Base-by-base conservation (phyloP, 2,329 filamentous ascomycete species). In the Juglanconis oblonga region DNA sequence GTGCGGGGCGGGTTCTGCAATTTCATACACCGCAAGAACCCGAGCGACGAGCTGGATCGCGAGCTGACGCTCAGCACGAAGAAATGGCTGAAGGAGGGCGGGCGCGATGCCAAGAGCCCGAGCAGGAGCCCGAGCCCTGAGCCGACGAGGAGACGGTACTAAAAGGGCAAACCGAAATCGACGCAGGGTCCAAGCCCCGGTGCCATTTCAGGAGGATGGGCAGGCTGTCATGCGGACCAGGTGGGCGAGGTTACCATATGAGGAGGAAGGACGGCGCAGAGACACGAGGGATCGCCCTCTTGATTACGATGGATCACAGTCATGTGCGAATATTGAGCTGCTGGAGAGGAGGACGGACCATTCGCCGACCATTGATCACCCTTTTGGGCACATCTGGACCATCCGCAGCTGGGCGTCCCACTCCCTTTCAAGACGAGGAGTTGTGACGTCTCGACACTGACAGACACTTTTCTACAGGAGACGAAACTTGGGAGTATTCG, bases 1-100 rank as follows among this genome's bases (percentile, higher is more conserved):
- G 92, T 97, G 48, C 85, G 95, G 66, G 95, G 93, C 64, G 95
- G 95, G 36, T 98, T 98, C 81, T 99, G 95, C 83, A 99, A 99
- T 76, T 99, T 99, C 76, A 99, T 99, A 66, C 95, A 99, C 75
- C 86, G 95, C 71, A 99, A 99, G 81, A 95, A 98, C 73, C 95
- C 95, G 4, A 86, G 85, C 67, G 81, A 91, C 10, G 94, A 98
- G 78, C 80, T 99, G 68, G 95, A 99, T 64, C 81, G 89, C 65
- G 95, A 99, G 67, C 76, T 99, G 68, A 87, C 90, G 64, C 82
- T 98, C 67, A 86, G 87, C 69, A 98, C 94, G 64, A 96, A 97
- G 85, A 98, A 98, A 82, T 98, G 94, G 93, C 79, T 98, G 72
- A 91, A 91, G 79, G 78, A 86, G 77, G 84, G 92, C 63, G 94